Base-by-base conservation (phyloP, 768 basidiomycete genomes). In the Mycena belliarum region DNA sequence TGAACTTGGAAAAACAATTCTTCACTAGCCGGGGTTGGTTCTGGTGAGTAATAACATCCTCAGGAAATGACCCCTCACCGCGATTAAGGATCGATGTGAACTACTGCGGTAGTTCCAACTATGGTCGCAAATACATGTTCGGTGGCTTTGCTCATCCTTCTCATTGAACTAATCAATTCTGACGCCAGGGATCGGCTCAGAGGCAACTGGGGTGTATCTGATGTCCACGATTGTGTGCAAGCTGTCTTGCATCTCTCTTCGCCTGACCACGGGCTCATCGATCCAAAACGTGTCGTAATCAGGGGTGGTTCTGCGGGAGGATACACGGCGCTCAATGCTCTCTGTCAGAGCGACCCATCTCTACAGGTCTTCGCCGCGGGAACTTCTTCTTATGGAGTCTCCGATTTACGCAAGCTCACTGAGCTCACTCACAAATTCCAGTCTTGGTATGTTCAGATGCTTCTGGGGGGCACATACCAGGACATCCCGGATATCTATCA, bases 271-370 rank as follows among this genome's bases (percentile, higher is more conserved):
- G 72, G 77, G 16, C 80, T 87, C 63, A 78, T 90, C 57, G 91
- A 94, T 57, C 71, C 75, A 4, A 69, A 79, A 48, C 85, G 91
- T 15, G 76, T 82, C 10, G 82, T 83, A 20, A 86, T 93, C 59
- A 83, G 87, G 2, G 92, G 91, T 0, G 77, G 81, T 0, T 89
- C 88, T 14, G 81, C 90, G 11, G 90, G 91, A 1, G 91, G 91
- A 0, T 89, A 78, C 68, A 89, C 89, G 1, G 79, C 80, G 6
- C 80, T 94, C 40, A 72, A 86, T 10, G 69, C 74, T 0, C 52
- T 80, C 7, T n/a, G n/a, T n/a, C n/a, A n/a, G n/a, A 76, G 77
- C 23, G 77, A 72, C 20, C 72, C 75, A 9, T 70, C 76, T 1
- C 68, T 71, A 15, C 74, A 69, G 14, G 76, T 79, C 24, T 90